Evolutionary conservation across 495 filamentous ascomycete genomes (phyloP).

Genomic region (Hypomontagnella submonticulosa): DNA sequence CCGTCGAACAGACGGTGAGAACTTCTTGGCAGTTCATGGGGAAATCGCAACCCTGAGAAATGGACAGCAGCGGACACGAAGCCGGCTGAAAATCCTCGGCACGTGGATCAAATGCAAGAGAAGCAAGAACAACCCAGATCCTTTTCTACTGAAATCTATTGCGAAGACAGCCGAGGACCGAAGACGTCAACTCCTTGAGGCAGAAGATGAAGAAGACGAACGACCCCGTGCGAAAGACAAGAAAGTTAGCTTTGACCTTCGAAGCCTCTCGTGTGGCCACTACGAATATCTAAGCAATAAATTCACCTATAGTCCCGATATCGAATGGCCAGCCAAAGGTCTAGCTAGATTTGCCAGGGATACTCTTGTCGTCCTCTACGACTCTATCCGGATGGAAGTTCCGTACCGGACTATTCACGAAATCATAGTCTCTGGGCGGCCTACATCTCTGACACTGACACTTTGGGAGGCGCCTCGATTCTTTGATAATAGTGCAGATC

Average conservation of each 20-base stretch:
- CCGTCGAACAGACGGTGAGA: constrained; percentile 45
- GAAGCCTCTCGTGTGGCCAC: constrained; percentile 60
- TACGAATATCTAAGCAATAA: constrained; percentile 54
- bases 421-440: constrained; percentile 28
- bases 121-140: constrained; percentile 55
- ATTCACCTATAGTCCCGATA: constrained; percentile 60
- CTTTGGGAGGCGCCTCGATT: constrained; percentile 44
- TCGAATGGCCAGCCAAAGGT: constrained; percentile 48
- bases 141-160: constrained; percentile 53
- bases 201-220: constrained; percentile 4
- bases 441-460: constrained; percentile 38
- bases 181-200: constrained; percentile 14
- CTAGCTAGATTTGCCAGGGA: constrained; percentile 58
- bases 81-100: constrained; percentile 54
- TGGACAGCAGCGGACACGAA: constrained; percentile 15
- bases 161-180: constrained; percentile 49
- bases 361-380: constrained; percentile 49
- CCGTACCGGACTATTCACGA: constrained; percentile 43
- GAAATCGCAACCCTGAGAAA: constrained; percentile 3
- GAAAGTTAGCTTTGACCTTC: constrained; percentile 46
- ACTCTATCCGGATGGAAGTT: constrained; percentile 38
- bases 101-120: constrained; percentile 52
- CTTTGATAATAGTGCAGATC: constrained; percentile 11
- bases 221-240: constrained; percentile 10
- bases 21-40: constrained; percentile 50